These are phyloP conservation scores for Athelia sp. DNA, from an alignment of 1,284 basidiomycete genomes.

Conservation along the genomic window DNA sequence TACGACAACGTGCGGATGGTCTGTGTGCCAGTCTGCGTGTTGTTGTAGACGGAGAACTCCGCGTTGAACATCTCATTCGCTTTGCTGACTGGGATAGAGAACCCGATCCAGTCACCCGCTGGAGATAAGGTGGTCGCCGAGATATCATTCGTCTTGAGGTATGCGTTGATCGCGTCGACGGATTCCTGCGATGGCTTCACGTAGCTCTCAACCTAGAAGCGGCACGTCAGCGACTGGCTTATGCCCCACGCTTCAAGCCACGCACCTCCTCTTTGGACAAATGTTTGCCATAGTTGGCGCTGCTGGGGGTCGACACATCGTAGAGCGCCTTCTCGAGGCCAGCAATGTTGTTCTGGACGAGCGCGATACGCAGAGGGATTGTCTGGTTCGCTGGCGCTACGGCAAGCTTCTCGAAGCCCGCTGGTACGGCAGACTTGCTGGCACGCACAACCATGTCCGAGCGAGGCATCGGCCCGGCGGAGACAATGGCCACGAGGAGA, in stretches of 20 bases:
- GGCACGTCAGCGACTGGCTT: not conserved
- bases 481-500: not conserved
- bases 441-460: conserved; percentile 1
- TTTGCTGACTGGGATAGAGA: conserved; percentile 36
- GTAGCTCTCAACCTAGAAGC: conserved; percentile 29
- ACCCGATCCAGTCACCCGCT: conserved; percentile 37
- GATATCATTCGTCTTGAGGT: conserved; percentile 38
- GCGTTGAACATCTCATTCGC: conserved; percentile 37
- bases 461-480: conserved; percentile 1
- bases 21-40: conserved; percentile 27
- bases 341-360: conserved; percentile 30
- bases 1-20: conserved; percentile 37
- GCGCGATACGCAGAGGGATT: conserved; percentile 33
- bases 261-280: conserved; percentile 40
- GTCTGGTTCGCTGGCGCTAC: conserved; percentile 27
- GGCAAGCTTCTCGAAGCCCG: conserved; percentile 29
- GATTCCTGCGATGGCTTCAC: conserved; percentile 35
- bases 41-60: conserved; percentile 33
- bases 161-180: conserved; percentile 33
- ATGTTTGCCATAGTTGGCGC: conserved; percentile 40
- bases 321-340: conserved; percentile 34
- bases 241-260: not conserved
- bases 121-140: conserved; percentile 22
- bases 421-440: conserved; percentile 16
- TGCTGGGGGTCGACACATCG: conserved; percentile 40